These are phyloP conservation scores for Pyrus bretschneideri DNA, from an alignment of 306 rosid genomes.

Conservation along the genomic window DNA sequence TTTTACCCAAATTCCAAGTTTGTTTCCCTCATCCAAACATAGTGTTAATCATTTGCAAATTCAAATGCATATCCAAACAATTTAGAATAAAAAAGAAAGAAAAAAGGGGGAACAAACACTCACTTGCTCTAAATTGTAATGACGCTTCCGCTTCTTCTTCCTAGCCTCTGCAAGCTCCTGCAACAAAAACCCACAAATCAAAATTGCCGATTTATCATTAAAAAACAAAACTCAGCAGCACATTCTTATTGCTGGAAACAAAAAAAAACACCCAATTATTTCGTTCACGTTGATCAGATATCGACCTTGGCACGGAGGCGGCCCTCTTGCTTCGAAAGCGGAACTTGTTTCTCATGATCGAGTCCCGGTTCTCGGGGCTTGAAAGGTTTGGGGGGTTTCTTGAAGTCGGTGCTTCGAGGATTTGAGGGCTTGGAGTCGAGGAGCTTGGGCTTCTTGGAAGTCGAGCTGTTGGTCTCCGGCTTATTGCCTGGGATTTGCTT, in stretches of 20 bases:
- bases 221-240: not conserved
- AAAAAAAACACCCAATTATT: not conserved
- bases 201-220: not conserved
- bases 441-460: slow-evolving; percentile 47
- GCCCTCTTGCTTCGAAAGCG: slow-evolving; percentile 55
- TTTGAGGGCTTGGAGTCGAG: slow-evolving; percentile 20
- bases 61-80: not conserved
- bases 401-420: slow-evolving; percentile 7
- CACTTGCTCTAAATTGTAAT: slow-evolving; percentile 72
- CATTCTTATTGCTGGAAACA: not conserved
- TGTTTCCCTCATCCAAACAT: no score
- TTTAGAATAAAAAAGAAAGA: not conserved
- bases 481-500: slow-evolving; percentile 40
- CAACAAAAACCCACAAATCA: slow-evolving; percentile 10
- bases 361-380: slow-evolving; percentile 18
- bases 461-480: slow-evolving; percentile 21
- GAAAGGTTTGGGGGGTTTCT: slow-evolving; percentile 27
- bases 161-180: slow-evolving; percentile 85
- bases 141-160: slow-evolving; percentile 81
- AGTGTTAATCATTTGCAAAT: not conserved
- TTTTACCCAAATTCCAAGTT: no score
- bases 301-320: slow-evolving; percentile 68
- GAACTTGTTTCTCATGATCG: slow-evolving; percentile 26
- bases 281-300: not conserved
- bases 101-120: slow-evolving; percentile 6